A percentile compares a stretch with the other conserved stretches of the same genome.
Evolutionary conservation across 345 rosid genomes (phyloP).

Genomic region (Luvunga scandens): DNA sequence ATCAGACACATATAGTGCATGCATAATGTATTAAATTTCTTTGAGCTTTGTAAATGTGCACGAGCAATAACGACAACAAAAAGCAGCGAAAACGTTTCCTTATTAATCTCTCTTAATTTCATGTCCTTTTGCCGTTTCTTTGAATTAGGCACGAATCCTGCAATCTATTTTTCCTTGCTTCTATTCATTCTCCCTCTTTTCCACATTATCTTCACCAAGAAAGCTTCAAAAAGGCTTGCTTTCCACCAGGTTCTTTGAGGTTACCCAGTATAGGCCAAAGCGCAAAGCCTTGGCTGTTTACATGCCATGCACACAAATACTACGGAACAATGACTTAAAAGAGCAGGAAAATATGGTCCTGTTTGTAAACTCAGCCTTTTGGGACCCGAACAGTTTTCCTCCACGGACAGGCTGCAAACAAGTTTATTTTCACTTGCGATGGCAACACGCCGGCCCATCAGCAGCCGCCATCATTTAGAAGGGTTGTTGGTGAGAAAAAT

Average conservation of each 20-base stretch:
- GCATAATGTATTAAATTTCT: not conserved
- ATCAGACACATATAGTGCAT: not conserved
- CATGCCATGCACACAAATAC: slow-evolving; percentile 39
- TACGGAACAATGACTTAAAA: slow-evolving; percentile 36
- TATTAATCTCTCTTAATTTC: not conserved
- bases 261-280: slow-evolving; percentile 36
- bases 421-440: slow-evolving; percentile 40
- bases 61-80: not conserved
- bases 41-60: not conserved
- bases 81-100: not conserved
- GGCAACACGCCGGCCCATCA: slow-evolving; percentile 21
- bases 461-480: slow-evolving; percentile 28
- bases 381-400: slow-evolving; percentile 42
- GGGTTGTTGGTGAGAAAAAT: slow-evolving; percentile 32
- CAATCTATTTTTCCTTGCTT: not conserved
- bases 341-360: slow-evolving; percentile 39
- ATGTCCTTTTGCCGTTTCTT: not conserved
- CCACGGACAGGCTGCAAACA: slow-evolving; percentile 46
- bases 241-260: slow-evolving; percentile 39
- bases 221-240: slow-evolving; percentile 14
- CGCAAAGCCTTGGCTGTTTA: slow-evolving; percentile 1
- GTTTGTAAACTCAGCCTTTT: slow-evolving; percentile 48
- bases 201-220: slow-evolving; percentile 8
- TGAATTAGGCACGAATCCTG: not conserved
- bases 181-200: slow-evolving; percentile 19